These are phyloP conservation scores for Candida parachauliodes DNA, from an alignment of 805 yeast genomes.

Conservation along the genomic window DNA sequence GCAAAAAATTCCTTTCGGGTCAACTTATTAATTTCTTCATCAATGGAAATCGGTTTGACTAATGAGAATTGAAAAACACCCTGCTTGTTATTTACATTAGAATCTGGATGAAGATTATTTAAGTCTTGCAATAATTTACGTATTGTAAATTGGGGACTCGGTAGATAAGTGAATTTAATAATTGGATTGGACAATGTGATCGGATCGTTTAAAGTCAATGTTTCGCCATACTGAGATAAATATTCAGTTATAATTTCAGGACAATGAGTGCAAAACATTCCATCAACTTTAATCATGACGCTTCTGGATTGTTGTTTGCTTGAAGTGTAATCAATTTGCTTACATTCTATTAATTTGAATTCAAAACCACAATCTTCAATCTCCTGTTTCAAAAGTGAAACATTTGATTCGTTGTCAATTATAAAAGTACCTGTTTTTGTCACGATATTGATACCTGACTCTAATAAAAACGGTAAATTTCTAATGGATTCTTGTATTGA, in stretches of 20 bases:
- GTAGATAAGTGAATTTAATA: constrained; percentile 63
- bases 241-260: constrained; percentile 53
- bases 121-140: constrained; percentile 52
- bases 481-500: constrained; percentile 48
- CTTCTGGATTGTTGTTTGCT: constrained; percentile 50
- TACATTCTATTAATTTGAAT: constrained; percentile 43
- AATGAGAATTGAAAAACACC: constrained; percentile 48
- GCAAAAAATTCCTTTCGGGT: constrained; percentile 46
- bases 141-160: constrained; percentile 50
- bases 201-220: constrained; percentile 53
- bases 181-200: constrained; percentile 54
- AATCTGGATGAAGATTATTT: constrained; percentile 31
- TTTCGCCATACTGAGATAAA: constrained; percentile 51
- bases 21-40: constrained; percentile 55
- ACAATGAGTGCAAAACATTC: constrained; percentile 72
- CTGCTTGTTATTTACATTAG: constrained; percentile 12
- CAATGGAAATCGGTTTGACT: constrained; percentile 54
- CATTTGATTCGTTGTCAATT: constrained; percentile 34
- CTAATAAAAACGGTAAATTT: constrained; percentile 50
- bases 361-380: constrained; percentile 70
- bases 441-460: constrained; percentile 52
- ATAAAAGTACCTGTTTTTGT: constrained; percentile 63
- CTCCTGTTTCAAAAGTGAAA: constrained; percentile 43
- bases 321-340: constrained; percentile 45
- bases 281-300: constrained; percentile 52